A percentile compares a stretch with the other conserved stretches of the same genome.
Evolutionary conservation across 73 alveolate species (phyloP).

Genomic region (Paramecium tetraurelia): DNA sequence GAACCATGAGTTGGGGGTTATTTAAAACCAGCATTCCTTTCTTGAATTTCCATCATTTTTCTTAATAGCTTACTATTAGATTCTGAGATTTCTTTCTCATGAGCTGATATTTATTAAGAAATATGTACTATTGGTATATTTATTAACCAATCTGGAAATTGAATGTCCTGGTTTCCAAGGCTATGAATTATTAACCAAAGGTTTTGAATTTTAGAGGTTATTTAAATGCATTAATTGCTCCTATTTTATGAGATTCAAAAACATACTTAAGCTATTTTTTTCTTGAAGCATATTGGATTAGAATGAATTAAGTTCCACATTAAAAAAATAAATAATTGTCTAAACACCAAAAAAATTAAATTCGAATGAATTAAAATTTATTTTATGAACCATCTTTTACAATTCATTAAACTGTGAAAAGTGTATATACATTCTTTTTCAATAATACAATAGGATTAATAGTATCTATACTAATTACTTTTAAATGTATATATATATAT

Average conservation of each 20-base stretch:
- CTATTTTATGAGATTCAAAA: not conserved
- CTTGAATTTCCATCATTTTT: slow-evolving; percentile 42
- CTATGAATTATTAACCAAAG: not conserved
- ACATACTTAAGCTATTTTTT: not conserved
- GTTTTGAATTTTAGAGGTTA: not conserved
- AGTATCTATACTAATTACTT: too few species aligned
- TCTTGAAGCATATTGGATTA: not conserved
- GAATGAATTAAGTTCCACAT: slow-evolving; percentile 11
- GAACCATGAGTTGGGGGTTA: not conserved
- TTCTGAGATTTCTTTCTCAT: not conserved
- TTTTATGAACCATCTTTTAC: not conserved
- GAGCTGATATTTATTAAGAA: not conserved
- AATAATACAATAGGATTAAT: too few species aligned
- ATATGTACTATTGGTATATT: slow-evolving; percentile 12
- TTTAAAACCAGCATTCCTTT: not conserved
- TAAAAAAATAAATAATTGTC: not conserved
- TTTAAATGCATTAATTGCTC: slow-evolving; percentile 25
- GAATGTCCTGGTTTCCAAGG: slow-evolving; percentile 56
- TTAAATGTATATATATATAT: too few species aligned
- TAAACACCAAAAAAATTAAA: not conserved
- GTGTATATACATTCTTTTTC: too few species aligned
- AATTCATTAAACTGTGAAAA: not conserved
- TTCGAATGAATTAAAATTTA: not conserved
- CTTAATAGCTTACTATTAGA: not conserved
- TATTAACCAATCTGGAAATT: not conserved